Evolutionary conservation across 306 rosid species (phyloP).

Genomic region (Bauhinia variegata): DNA sequence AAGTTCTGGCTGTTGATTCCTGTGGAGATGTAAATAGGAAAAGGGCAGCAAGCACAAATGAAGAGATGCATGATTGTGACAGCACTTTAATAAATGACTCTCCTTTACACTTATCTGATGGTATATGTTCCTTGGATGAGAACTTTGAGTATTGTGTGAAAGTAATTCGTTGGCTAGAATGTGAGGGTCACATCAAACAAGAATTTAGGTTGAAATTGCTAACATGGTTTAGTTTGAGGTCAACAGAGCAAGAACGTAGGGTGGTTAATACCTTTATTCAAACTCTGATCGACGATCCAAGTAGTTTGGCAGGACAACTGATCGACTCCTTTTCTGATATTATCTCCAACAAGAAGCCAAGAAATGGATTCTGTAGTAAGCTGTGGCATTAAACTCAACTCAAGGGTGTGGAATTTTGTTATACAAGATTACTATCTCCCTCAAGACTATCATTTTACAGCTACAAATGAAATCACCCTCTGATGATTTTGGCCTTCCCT

Average conservation of each 20-base stretch:
- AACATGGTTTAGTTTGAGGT: slow-evolving; percentile 99
- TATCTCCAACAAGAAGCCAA: slow-evolving; percentile 82
- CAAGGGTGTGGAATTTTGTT: slow-evolving; percentile 45
- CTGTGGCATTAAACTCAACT: slow-evolving; percentile 57
- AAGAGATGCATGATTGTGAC: slow-evolving; percentile 91
- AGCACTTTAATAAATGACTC: slow-evolving; percentile 92
- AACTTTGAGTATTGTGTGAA: slow-evolving; percentile 96
- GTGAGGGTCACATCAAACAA: slow-evolving; percentile 86
- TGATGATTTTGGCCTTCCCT: slow-evolving; percentile 62
- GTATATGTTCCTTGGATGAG: slow-evolving; percentile 81
- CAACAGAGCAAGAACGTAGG: slow-evolving; percentile 96
- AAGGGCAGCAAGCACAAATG: slow-evolving; percentile 64
- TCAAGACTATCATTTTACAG: slow-evolving; percentile 42
- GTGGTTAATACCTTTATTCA: slow-evolving; percentile 98
- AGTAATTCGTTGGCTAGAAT: slow-evolving; percentile 96
- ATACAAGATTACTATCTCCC: slow-evolving; percentile 46
- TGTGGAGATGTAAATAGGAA: slow-evolving; percentile 67
- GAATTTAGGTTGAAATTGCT: slow-evolving; percentile 93
- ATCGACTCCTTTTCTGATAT: slow-evolving; percentile 94
- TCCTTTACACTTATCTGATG: slow-evolving; percentile 61
- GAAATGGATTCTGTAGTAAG: slow-evolving; percentile 70
- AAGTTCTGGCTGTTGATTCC: slow-evolving; percentile 90
- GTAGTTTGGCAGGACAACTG: slow-evolving; percentile 98
- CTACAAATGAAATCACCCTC: slow-evolving; percentile 48
- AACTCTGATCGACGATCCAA: slow-evolving; percentile 91